These are phyloP conservation scores for Actinomucor elegans DNA, from an alignment of 371 early-diverging fungal genomes.

Conservation along the genomic window DNA sequence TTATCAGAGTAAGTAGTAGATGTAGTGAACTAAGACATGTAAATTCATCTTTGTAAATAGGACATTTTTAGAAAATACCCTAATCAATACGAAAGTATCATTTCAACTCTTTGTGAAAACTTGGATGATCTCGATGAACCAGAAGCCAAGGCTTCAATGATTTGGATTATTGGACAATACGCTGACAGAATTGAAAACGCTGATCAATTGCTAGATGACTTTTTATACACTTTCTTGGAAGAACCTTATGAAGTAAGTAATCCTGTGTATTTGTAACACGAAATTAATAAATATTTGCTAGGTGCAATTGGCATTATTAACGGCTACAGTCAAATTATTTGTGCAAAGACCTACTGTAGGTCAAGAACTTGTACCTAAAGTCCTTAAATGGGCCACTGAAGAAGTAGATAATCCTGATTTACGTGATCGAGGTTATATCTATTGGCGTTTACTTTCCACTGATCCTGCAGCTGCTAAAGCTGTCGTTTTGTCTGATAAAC, in stretches of 20 bases:
- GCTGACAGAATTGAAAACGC: conserved; percentile 92
- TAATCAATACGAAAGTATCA: conserved; percentile 87
- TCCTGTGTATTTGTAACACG: not conserved
- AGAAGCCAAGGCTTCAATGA: conserved; percentile 92
- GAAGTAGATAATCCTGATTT: conserved; percentile 95
- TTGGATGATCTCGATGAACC: conserved; percentile 90
- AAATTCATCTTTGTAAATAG: conserved; percentile 11
- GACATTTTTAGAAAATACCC: conserved; percentile 97
- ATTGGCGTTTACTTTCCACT: conserved; percentile 94
- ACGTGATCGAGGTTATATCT: conserved; percentile 96
- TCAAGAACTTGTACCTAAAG: conserved; percentile 87
- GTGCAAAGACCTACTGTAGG: conserved; percentile 87
- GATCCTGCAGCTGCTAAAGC: conserved; percentile 81
- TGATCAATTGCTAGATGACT: conserved; percentile 75
- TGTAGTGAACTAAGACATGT: not conserved
- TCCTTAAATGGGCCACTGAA: conserved; percentile 92
- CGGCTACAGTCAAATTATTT: conserved; percentile 94
- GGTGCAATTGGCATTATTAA: conserved; percentile 92
- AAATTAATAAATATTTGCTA: conserved; percentile 24
- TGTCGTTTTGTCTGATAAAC: conserved; percentile 86
- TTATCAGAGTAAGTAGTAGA: conserved; percentile 29
- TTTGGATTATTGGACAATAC: conserved; percentile 98
- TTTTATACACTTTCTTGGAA: conserved; percentile 83
- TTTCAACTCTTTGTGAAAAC: conserved; percentile 86
- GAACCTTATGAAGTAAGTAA: conserved; percentile 73